These are phyloP conservation scores for Chalaropsis thielavioides DNA, from an alignment of 2,329 filamentous ascomycete species.

Conservation along the genomic window DNA sequence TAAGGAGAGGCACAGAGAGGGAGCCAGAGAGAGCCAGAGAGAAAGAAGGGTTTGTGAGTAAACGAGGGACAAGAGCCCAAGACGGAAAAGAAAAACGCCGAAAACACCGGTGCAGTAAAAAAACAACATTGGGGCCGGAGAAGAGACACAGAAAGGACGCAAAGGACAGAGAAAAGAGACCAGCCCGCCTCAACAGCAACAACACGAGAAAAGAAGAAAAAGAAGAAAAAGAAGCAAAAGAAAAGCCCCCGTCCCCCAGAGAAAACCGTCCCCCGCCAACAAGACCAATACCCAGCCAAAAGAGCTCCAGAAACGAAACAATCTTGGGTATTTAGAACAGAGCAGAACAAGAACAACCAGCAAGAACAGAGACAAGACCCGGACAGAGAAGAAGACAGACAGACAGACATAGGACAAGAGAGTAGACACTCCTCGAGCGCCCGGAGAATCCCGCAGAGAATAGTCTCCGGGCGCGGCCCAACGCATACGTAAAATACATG, in stretches of 20 bases:
- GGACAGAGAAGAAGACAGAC: not conserved
- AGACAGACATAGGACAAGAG: conserved; percentile 4
- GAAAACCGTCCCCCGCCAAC: not conserved
- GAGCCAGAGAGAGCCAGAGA: not conserved
- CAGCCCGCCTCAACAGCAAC: not conserved
- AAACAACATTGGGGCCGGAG: not conserved
- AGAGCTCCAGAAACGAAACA: conserved; percentile 5
- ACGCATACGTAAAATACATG: no score
- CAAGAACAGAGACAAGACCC: not conserved
- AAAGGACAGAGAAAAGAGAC: not conserved
- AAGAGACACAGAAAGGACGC: not conserved
- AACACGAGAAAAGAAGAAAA: not conserved
- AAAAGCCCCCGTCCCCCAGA: no score
- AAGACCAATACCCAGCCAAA: conserved; percentile 2
- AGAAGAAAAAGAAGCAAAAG: not conserved
- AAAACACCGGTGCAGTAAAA: conserved; percentile 1
- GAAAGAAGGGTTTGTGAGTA: not conserved
- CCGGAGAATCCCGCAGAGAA: no score
- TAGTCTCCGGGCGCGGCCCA: no score
- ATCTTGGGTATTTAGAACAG: conserved; percentile 3
- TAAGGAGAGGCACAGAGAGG: not conserved
- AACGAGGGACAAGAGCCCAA: not conserved
- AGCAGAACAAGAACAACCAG: not conserved
- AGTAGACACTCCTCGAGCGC: not conserved
- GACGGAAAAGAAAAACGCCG: not conserved